These are phyloP conservation scores for Pneumocystis wakefieldiae DNA, from an alignment of 1,139 yeast genomes.

Conservation along the genomic window DNA sequence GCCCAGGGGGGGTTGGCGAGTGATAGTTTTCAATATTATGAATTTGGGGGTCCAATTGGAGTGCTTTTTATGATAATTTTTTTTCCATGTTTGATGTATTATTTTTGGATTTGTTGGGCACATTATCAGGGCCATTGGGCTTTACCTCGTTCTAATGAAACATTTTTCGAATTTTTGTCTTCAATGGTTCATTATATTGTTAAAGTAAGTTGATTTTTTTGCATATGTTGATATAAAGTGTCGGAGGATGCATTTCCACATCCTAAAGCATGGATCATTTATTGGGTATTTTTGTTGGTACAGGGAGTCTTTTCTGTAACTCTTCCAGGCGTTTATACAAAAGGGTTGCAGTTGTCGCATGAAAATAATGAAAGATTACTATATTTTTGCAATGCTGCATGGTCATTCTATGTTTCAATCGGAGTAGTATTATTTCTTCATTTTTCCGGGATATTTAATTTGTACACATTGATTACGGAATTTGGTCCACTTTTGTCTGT, in stretches of 20 bases:
- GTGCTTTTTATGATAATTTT: conserved; percentile 86
- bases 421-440: conserved; percentile 47
- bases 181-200: conserved; percentile 32
- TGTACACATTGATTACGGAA: conserved; percentile 58
- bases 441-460: conserved; percentile 53
- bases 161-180: conserved; percentile 42
- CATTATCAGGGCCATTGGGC: conserved; percentile 65
- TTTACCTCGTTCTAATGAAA: conserved; percentile 46
- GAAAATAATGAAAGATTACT: conserved; percentile 66
- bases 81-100: conserved; percentile 87
- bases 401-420: conserved; percentile 61
- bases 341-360: conserved; percentile 84
- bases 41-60: conserved; percentile 91
- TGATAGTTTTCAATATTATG: conserved; percentile 38
- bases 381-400: conserved; percentile 83
- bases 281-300: conserved; percentile 50
- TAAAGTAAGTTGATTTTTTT: conserved; percentile 1
- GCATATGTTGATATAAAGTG: conserved; percentile 4
- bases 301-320: conserved; percentile 67
- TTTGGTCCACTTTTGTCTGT: conserved; percentile 89
- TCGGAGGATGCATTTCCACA: conserved; percentile 57
- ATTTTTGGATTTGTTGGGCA: conserved; percentile 84
- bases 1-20: not conserved
- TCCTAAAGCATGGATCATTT: conserved; percentile 48
- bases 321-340: conserved; percentile 90